These are phyloP conservation scores for Omphalea diandra DNA, from an alignment of 441 rosid species.

Conservation along the genomic window DNA sequence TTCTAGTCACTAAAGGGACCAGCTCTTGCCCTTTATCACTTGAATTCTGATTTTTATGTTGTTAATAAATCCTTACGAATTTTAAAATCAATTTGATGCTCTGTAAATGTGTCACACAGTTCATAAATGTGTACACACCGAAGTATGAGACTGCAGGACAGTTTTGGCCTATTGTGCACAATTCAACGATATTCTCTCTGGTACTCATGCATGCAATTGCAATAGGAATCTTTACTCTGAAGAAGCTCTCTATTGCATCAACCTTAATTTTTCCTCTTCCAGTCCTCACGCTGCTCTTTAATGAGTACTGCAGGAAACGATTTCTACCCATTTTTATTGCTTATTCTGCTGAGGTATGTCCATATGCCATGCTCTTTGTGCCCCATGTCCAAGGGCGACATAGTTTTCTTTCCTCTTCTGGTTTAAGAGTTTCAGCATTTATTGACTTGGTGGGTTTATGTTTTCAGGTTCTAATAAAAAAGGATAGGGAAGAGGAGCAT, in stretches of 20 bases:
- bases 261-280: constrained; percentile 77
- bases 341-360: constrained; percentile 85
- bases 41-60: constrained; percentile 6
- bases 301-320: constrained; percentile 94
- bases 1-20: constrained; percentile 15
- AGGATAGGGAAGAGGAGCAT: constrained; percentile 63
- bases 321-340: constrained; percentile 78
- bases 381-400: background rate
- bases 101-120: constrained; percentile 44
- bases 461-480: constrained; percentile 68
- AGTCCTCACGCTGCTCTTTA: constrained; percentile 77
- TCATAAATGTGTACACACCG: constrained; percentile 76
- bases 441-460: background rate
- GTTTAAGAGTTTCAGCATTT: background rate
- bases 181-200: constrained; percentile 85
- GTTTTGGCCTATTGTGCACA: constrained; percentile 95
- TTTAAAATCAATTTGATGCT: constrained; percentile 24
- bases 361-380: constrained; percentile 9
- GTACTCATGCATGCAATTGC: constrained; percentile 94
- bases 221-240: constrained; percentile 71
- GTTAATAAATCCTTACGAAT: background rate
- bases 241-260: constrained; percentile 77
- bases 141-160: constrained; percentile 87
- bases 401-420: background rate
- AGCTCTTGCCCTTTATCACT: background rate